Conservation (phyloP, 2,329 filamentous ascomycete species). For the Neobulgaria alba region DNA sequence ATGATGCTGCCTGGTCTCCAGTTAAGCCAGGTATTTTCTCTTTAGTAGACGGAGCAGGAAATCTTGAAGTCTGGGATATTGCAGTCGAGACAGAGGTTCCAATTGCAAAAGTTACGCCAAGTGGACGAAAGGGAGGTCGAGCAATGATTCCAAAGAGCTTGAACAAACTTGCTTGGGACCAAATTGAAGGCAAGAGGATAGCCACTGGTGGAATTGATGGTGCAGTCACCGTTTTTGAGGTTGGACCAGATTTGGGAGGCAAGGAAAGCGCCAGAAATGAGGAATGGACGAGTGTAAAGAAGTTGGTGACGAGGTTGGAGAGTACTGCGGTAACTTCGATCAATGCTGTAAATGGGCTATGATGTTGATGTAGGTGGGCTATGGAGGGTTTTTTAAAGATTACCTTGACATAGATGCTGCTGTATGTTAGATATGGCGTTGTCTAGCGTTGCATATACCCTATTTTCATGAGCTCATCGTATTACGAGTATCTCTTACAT, state of each 20-base stretch:
- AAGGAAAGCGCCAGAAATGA: slow-evolving; percentile 75
- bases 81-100: slow-evolving; percentile 89
- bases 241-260: slow-evolving; percentile 73
- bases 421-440: slow-evolving; percentile 18
- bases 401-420: slow-evolving; percentile 5
- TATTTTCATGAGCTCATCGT: too few relatives aligned
- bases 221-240: slow-evolving; percentile 85
- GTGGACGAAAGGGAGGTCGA: slow-evolving; percentile 52
- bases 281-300: slow-evolving; percentile 91
- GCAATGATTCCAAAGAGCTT: slow-evolving; percentile 74
- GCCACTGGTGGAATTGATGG: slow-evolving; percentile 91
- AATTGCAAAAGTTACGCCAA: slow-evolving; percentile 69
- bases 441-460: slow-evolving; percentile 21
- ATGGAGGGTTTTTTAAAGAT: too few relatives aligned
- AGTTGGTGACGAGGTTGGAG: slow-evolving; percentile 71
- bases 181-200: slow-evolving; percentile 74
- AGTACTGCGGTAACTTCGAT: slow-evolving; percentile 21
- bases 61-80: slow-evolving; percentile 91
- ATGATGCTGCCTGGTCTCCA: slow-evolving; percentile 92
- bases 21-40: slow-evolving; percentile 91
- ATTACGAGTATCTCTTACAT: too few relatives aligned
- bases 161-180: slow-evolving; percentile 94
- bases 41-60: slow-evolving; percentile 85
- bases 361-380: neutral
- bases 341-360: slow-evolving; percentile 20